These are phyloP conservation scores for Fusarium sarcochroum DNA, from an alignment of 2,329 filamentous ascomycete genomes.

Conservation along the genomic window DNA sequence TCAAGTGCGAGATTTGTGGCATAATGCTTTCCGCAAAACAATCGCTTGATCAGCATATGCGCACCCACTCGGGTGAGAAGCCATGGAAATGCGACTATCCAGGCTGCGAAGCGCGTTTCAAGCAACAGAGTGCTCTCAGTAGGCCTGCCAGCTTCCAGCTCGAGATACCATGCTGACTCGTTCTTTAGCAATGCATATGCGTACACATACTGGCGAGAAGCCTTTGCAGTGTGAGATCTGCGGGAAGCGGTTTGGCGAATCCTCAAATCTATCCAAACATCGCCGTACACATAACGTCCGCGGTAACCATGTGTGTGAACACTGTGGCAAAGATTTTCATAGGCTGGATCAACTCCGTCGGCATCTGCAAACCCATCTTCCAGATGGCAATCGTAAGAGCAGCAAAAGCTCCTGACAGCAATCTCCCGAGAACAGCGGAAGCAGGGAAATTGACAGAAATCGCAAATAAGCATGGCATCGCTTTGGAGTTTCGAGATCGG, in stretches of 20 bases:
- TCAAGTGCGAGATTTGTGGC: conserved; percentile 68
- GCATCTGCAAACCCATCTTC: conserved; percentile 59
- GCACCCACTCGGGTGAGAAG: conserved; percentile 76
- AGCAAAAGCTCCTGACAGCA: conserved; percentile 33
- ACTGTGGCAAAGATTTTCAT: conserved; percentile 71
- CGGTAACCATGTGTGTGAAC: conserved; percentile 65
- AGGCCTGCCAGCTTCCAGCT: conserved; percentile 49
- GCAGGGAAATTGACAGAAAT: not conserved
- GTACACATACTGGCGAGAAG: conserved; percentile 76
- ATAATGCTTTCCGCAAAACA: conserved; percentile 75
- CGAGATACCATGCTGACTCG: conserved; percentile 33
- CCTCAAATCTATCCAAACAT: conserved; percentile 77
- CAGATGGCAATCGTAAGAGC: conserved; percentile 33
- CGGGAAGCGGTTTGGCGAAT: conserved; percentile 72
- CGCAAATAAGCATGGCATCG: not conserved
- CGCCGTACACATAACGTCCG: conserved; percentile 71
- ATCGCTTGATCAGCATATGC: conserved; percentile 75
- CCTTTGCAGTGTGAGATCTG: conserved; percentile 72
- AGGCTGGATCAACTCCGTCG: conserved; percentile 72
- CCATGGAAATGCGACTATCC: conserved; percentile 69
- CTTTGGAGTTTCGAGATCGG: conserved; percentile 23
- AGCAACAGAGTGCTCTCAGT: conserved; percentile 78
- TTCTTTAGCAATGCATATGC: conserved; percentile 72
- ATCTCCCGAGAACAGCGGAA: not conserved
- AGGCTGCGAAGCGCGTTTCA: conserved; percentile 71